Evolutionary conservation across 495 filamentous ascomycete genomes (phyloP).

Genomic region (Neurospora tetraspora): DNA sequence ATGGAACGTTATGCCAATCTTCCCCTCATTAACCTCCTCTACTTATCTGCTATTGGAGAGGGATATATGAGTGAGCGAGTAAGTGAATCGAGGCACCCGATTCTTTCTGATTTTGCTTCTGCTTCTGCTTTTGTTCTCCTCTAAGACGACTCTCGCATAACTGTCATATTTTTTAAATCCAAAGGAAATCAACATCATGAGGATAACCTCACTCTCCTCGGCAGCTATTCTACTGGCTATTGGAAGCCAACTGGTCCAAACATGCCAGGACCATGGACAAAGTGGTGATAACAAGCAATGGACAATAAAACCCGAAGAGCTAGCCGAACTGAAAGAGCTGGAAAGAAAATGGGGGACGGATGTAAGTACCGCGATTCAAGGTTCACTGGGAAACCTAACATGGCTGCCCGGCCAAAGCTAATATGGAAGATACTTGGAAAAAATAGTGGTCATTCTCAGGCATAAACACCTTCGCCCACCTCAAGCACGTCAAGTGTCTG

Average conservation of each 20-base stretch:
- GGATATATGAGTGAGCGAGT: too few species aligned
- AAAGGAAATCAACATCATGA: not conserved
- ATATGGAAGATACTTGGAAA: not conserved
- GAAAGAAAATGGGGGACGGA: conserved; percentile 50
- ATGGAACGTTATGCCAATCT: not conserved
- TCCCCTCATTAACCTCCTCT: too few species aligned
- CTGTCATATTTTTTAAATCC: not conserved
- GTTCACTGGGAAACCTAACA: not conserved
- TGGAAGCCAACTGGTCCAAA: not conserved
- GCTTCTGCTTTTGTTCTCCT: too few species aligned
- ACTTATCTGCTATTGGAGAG: too few species aligned
- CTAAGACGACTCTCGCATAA: not conserved
- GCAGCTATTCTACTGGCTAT: not conserved
- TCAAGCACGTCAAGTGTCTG: conserved; percentile 64
- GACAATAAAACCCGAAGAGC: conserved; percentile 28
- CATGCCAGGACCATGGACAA: conserved; percentile 15
- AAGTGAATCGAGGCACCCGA: too few species aligned
- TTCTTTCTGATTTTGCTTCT: too few species aligned
- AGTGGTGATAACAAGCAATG: conserved; percentile 4
- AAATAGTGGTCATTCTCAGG: conserved; percentile 65
- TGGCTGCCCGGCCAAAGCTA: conserved; percentile 1
- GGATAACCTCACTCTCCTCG: not conserved
- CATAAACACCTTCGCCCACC: conserved; percentile 71
- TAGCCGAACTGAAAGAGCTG: conserved; percentile 42
- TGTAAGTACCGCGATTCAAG: not conserved